Percentiles rank a stretch among this genome's conserved stretches.
Evolutionary conservation across 2,329 filamentous ascomycete genomes (phyloP).

Genomic region (Sporothrix protearum): DNA sequence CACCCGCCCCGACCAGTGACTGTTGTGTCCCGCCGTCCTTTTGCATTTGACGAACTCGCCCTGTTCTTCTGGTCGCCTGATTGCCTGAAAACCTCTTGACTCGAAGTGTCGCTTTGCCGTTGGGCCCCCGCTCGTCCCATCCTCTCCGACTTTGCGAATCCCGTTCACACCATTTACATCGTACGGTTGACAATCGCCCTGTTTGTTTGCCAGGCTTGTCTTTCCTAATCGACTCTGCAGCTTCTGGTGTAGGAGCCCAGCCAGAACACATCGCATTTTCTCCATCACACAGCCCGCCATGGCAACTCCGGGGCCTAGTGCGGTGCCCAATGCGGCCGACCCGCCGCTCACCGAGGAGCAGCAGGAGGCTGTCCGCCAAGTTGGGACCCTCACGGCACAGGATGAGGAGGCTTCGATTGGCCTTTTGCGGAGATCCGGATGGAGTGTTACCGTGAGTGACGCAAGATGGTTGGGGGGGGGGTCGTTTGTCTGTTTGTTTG

Average conservation of each 20-base stretch:
- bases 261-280: not conserved
- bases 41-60: not conserved
- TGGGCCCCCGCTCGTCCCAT: not conserved
- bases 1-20: no score
- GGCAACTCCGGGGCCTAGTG: constrained; percentile 46
- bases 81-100: not conserved
- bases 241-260: not conserved
- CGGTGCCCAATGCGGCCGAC: constrained; percentile 42
- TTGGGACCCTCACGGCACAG: constrained; percentile 82
- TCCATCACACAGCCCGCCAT: constrained; percentile 1
- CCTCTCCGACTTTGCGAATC: not conserved
- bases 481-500: no score
- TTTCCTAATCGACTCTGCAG: not conserved
- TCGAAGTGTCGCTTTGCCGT: no score
- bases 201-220: not conserved
- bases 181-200: not conserved
- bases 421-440: constrained; percentile 80
- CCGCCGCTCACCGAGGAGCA: constrained; percentile 65
- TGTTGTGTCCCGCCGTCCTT: no score
- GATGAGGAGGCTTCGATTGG: constrained; percentile 71
- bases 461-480: no score
- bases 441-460: constrained; percentile 88
- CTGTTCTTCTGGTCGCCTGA: not conserved
- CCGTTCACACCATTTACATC: not conserved
- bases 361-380: constrained; percentile 82